phyloP scores from a whole-genome alignment of 768 basidiomycete genomes.

The Trametes elegans region DNA sequence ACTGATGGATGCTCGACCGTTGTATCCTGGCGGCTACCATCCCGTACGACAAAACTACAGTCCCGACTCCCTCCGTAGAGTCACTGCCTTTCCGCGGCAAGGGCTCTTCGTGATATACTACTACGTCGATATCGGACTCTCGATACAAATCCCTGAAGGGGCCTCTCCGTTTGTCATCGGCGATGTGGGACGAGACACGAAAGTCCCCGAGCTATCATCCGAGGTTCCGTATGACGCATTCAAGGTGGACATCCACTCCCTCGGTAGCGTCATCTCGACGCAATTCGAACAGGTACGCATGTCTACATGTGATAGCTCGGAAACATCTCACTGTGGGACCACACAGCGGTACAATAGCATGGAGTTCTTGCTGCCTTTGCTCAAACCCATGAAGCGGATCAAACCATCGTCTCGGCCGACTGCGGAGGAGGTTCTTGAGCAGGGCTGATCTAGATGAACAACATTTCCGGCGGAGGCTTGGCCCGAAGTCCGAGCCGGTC shows the following conservation, averaged over 20 bases:
- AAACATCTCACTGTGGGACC: not conserved
- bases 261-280: conserved; percentile 29
- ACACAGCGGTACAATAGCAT: not conserved
- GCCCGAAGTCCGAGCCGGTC: too few relatives aligned
- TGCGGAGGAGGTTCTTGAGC: too few relatives aligned
- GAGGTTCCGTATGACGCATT: conserved; percentile 24
- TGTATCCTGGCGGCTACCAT: too few relatives aligned
- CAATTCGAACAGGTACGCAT: not conserved
- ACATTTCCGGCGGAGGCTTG: too few relatives aligned
- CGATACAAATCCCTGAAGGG: conserved; percentile 17
- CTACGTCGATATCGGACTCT: conserved; percentile 25
- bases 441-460: too few relatives aligned
- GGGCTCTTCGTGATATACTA: too few relatives aligned
- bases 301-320: not conserved
- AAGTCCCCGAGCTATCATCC: conserved; percentile 24
- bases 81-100: too few relatives aligned
- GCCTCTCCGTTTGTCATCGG: conserved; percentile 16
- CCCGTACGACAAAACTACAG: too few relatives aligned
- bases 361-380: not conserved
- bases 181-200: conserved; percentile 21
- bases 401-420: too few relatives aligned
- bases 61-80: too few relatives aligned
- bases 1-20: too few relatives aligned
- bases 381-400: not conserved
- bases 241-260: conserved; percentile 27